Percentiles rank a stretch among this genome's conserved stretches.
Evolutionary conservation across 768 basidiomycete species (phyloP).

Genomic region (Leccinum sublutescens): DNA sequence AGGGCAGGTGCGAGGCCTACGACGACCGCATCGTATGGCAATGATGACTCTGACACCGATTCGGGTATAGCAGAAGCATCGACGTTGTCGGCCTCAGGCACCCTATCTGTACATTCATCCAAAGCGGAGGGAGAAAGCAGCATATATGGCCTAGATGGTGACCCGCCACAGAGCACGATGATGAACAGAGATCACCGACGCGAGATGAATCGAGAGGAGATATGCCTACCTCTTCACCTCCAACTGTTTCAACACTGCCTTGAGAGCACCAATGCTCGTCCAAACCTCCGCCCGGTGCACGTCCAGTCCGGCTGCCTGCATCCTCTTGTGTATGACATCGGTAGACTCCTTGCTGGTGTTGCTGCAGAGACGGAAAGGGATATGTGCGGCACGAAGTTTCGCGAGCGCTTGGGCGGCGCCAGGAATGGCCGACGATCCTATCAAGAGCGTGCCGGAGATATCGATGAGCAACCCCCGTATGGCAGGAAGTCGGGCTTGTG

Average conservation of each 20-base stretch:
- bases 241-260: slow-evolving; percentile 40
- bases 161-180: too few species aligned
- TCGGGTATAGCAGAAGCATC: neutral
- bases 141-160: slow-evolving; percentile 44
- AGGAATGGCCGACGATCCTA: slow-evolving; percentile 48
- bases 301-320: slow-evolving; percentile 51
- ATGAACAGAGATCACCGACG: neutral
- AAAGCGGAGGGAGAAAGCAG: slow-evolving; percentile 51
- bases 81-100: neutral
- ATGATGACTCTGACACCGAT: neutral
- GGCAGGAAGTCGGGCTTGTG: neutral
- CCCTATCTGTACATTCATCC: slow-evolving; percentile 37
- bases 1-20: slow-evolving; percentile 54
- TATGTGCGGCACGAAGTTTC: slow-evolving; percentile 29
- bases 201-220: neutral
- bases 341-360: slow-evolving; percentile 70
- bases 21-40: slow-evolving; percentile 56
- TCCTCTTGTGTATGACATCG: slow-evolving; percentile 37
- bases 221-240: slow-evolving; percentile 40
- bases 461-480: slow-evolving; percentile 60
- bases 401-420: slow-evolving; percentile 36
- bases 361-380: slow-evolving; percentile 58
- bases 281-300: slow-evolving; percentile 48
- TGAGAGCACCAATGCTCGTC: slow-evolving; percentile 64
- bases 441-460: slow-evolving; percentile 64